phyloP scores from a whole-genome alignment of 176 grass and related monocot species.

The Neostapfia colusana region DNA sequence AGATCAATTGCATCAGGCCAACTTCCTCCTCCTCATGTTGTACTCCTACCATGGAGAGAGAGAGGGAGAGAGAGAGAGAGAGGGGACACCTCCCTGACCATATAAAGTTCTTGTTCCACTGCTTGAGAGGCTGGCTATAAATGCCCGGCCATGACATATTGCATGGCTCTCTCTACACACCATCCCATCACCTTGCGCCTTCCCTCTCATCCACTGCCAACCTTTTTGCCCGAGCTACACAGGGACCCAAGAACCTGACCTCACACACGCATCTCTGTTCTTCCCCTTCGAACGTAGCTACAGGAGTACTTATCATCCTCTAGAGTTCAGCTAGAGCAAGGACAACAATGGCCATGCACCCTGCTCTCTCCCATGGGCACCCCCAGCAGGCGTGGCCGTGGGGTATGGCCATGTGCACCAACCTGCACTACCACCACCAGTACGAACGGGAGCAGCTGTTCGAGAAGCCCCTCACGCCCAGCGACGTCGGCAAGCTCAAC shows the following conservation, averaged over 20 bases:
- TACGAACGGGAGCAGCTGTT: constrained; percentile 85
- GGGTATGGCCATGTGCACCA: constrained; percentile 67
- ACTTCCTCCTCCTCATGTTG: constrained; percentile 22
- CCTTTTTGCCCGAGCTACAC: constrained; percentile 22
- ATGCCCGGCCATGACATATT: constrained; percentile 67
- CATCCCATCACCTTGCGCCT: constrained; percentile 40
- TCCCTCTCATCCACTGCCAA: constrained; percentile 12
- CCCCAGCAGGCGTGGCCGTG: constrained; percentile 63
- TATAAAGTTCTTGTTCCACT: constrained; percentile 31
- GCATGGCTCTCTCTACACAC: constrained; percentile 64
- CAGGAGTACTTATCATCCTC: background rate
- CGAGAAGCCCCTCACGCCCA: constrained; percentile 79
- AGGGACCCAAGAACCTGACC: background rate
- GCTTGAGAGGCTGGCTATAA: constrained; percentile 72
- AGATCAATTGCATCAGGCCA: constrained; percentile 47
- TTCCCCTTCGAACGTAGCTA: constrained; percentile 23
- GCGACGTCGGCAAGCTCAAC: constrained; percentile 91
- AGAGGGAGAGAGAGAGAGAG: background rate
- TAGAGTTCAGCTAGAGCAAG: background rate
- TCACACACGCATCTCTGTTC: constrained; percentile 1
- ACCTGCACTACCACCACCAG: constrained; percentile 52
- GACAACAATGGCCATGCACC: constrained; percentile 53
- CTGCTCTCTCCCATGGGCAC: constrained; percentile 52
- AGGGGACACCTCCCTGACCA: constrained; percentile 29
- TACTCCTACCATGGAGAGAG: constrained; percentile 28